These are phyloP conservation scores for Mycena vitilis DNA, from an alignment of 768 basidiomycete genomes.

Conservation along the genomic window DNA sequence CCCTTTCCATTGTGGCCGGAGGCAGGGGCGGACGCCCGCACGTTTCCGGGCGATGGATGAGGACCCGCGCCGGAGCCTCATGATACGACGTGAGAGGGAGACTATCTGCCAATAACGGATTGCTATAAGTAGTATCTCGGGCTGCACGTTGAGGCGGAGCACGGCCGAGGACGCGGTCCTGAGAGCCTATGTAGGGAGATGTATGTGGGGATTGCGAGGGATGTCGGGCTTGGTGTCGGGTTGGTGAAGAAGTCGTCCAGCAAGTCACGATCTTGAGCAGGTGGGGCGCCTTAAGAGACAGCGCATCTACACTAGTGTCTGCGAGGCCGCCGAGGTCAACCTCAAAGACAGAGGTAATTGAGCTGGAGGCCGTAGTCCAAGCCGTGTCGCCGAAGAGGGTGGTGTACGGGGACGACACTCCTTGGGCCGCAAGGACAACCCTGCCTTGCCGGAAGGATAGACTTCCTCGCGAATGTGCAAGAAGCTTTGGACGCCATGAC, in stretches of 20 bases:
- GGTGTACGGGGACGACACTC: too few relatives aligned
- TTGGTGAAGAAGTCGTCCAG: constrained; percentile 57
- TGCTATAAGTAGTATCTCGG: too few relatives aligned
- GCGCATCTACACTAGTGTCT: too few relatives aligned
- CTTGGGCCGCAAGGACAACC: constrained; percentile 47
- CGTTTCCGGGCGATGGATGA: constrained; percentile 48
- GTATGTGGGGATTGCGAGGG: constrained; percentile 48
- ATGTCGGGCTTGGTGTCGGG: constrained; percentile 49
- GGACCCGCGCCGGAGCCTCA: constrained; percentile 43
- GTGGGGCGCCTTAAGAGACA: too few relatives aligned
- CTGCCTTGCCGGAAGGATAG: background rate
- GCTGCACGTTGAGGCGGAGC: too few relatives aligned
- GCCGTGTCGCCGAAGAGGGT: too few relatives aligned
- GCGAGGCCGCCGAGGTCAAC: too few relatives aligned
- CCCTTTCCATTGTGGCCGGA: too few relatives aligned
- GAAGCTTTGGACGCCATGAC: constrained; percentile 62
- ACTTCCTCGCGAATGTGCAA: constrained; percentile 44
- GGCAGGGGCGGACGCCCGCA: constrained; percentile 53
- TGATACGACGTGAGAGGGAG: constrained; percentile 17
- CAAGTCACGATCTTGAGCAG: too few relatives aligned
- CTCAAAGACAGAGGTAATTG: too few relatives aligned
- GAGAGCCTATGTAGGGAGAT: constrained; percentile 19
- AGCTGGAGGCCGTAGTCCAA: too few relatives aligned
- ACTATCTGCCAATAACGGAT: background rate
- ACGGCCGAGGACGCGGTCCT: too few relatives aligned